phyloP scores from a whole-genome alignment of 352 stramenopile genomes.

The Phytophthora europaea region DNA sequence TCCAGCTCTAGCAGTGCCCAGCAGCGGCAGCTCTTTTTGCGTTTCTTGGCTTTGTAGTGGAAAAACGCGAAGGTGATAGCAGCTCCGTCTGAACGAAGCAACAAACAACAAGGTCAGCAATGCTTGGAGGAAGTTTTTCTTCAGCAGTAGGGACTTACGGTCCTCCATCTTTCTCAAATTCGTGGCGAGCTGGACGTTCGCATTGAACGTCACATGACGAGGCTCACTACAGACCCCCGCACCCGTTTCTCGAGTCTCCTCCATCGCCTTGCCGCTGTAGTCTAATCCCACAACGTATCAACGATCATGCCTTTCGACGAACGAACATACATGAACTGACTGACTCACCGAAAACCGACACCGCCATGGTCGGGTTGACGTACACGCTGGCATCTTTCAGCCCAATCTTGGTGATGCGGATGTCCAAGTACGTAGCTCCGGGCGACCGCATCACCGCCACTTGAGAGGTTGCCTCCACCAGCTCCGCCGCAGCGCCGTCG shows the following conservation, averaged over 20 bases:
- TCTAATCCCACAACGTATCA: slow-evolving; percentile 29
- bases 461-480: slow-evolving; percentile 29
- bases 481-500: slow-evolving; percentile 27
- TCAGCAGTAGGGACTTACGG: slow-evolving; percentile 39
- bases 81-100: slow-evolving; percentile 48
- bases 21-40: slow-evolving; percentile 82
- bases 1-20: slow-evolving; percentile 82
- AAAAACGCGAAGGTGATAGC: slow-evolving; percentile 79
- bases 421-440: slow-evolving; percentile 61
- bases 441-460: slow-evolving; percentile 24
- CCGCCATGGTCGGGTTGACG: slow-evolving; percentile 69
- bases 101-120: neutral
- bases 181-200: slow-evolving; percentile 54
- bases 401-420: slow-evolving; percentile 63
- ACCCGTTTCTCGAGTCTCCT: slow-evolving; percentile 62
- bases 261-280: slow-evolving; percentile 58
- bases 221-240: slow-evolving; percentile 49
- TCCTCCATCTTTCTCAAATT: slow-evolving; percentile 62
- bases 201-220: slow-evolving; percentile 63
- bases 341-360: slow-evolving; percentile 66
- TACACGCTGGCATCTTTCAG: slow-evolving; percentile 76
- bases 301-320: neutral
- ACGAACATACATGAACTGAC: neutral
- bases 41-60: slow-evolving; percentile 84
- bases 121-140: neutral